Evolutionary conservation across 148 eudicot species (phyloP).

Genomic region (Talinum fruticosum): DNA sequence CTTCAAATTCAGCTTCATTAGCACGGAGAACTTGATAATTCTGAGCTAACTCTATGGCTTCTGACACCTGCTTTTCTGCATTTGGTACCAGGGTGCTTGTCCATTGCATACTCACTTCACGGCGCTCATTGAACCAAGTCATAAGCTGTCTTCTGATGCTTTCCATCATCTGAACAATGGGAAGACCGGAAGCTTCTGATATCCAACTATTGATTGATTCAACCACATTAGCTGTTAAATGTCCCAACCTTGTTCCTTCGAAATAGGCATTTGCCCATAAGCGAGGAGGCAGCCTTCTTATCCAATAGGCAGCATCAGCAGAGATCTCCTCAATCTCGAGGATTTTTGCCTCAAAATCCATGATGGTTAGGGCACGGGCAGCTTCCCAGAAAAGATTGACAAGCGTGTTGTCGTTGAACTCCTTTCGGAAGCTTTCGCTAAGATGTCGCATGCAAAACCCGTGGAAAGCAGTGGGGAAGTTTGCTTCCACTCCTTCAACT

Average conservation of each 20-base stretch:
- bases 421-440: slow-evolving; percentile 60
- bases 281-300: slow-evolving; percentile 47
- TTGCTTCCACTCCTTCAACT: slow-evolving; percentile 52
- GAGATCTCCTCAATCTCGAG: slow-evolving; percentile 61
- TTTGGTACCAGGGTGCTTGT: slow-evolving; percentile 53
- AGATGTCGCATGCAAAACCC: slow-evolving; percentile 67
- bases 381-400: slow-evolving; percentile 67
- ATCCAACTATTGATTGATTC: slow-evolving; percentile 57
- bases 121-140: slow-evolving; percentile 75
- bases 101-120: slow-evolving; percentile 63
- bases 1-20: slow-evolving; percentile 67
- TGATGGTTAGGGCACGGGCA: slow-evolving; percentile 48
- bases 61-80: slow-evolving; percentile 58
- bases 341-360: slow-evolving; percentile 50
- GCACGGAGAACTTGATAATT: slow-evolving; percentile 57
- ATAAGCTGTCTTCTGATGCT: slow-evolving; percentile 58
- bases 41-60: slow-evolving; percentile 57
- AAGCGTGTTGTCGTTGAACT: slow-evolving; percentile 52
- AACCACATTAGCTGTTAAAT: slow-evolving; percentile 46
- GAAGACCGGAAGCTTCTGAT: slow-evolving; percentile 51
- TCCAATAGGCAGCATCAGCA: slow-evolving; percentile 63
- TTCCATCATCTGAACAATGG: slow-evolving; percentile 79
- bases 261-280: slow-evolving; percentile 69
- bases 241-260: slow-evolving; percentile 56
- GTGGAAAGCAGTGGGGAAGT: slow-evolving; percentile 74